A percentile compares a stretch with the other conserved stretches of the same genome.
Conservation (phyloP, 768 basidiomycete species). For the Gymnopilus dilepis region DNA sequence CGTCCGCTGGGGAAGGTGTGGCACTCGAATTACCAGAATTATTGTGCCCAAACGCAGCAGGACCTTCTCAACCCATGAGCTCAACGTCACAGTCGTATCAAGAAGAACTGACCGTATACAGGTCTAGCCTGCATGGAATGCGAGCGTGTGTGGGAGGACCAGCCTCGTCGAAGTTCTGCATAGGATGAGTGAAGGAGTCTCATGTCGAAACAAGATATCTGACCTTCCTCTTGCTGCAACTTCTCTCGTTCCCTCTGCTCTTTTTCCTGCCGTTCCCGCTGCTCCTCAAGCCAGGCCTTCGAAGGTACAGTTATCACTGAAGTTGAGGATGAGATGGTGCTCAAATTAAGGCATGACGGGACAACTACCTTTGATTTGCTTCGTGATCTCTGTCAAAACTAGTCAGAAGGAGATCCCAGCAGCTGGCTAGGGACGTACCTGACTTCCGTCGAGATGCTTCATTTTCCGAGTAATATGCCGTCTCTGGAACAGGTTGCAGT, state of each 20-base stretch:
- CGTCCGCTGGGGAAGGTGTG: slow-evolving; percentile 28
- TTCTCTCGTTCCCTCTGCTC: neutral
- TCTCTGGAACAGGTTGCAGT: neutral
- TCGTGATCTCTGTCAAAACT: slow-evolving; percentile 4
- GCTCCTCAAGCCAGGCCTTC: slow-evolving; percentile 31
- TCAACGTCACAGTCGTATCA: neutral
- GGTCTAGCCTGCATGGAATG: slow-evolving; percentile 1
- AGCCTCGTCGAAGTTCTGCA: neutral
- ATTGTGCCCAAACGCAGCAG: slow-evolving; percentile 23
- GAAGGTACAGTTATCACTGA: slow-evolving; percentile 24
- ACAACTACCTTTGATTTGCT: slow-evolving; percentile 11
- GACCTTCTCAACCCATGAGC: slow-evolving; percentile 10
- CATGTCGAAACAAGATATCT: neutral
- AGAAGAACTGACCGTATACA: slow-evolving; percentile 4
- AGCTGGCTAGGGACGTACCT: slow-evolving; percentile 14
- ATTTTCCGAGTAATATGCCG: slow-evolving; percentile 30
- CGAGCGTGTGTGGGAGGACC: slow-evolving; percentile 4
- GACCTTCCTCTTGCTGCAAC: slow-evolving; percentile 8
- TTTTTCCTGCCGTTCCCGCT: slow-evolving; percentile 25
- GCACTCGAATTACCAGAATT: slow-evolving; percentile 27
- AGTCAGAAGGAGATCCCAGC: neutral
- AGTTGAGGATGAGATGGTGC: neutral
- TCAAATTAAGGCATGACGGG: neutral
- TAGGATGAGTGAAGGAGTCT: neutral
- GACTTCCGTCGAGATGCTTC: slow-evolving; percentile 16